Percentiles rank a stretch among this genome's conserved stretches.
phyloP scores from a whole-genome alignment of 768 basidiomycete species.

The Lactifluus pinguis region DNA sequence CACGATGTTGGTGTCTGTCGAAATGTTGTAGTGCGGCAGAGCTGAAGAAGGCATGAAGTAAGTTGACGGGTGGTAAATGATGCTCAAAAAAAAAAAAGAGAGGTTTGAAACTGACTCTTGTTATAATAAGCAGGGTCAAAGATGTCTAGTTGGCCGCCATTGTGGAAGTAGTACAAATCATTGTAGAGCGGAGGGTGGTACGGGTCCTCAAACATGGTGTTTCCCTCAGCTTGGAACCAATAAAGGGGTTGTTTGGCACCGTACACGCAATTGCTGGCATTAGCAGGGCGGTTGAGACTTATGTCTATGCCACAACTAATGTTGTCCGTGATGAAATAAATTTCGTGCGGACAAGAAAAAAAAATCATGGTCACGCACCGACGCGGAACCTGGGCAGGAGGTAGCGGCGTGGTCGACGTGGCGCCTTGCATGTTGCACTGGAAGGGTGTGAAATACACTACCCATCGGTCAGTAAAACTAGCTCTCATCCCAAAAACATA shows the following conservation, averaged over 20 bases:
- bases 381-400: conserved; percentile 26
- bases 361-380: conserved; percentile 18
- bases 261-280: conserved; percentile 31
- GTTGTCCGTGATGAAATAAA: neutral
- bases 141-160: conserved; percentile 39
- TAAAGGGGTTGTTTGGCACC: conserved; percentile 34
- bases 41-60: no score
- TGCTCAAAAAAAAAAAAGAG: no score
- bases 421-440: conserved; percentile 31
- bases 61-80: no score
- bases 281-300: conserved; percentile 14
- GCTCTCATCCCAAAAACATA: no score
- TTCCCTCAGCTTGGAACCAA: conserved; percentile 32
- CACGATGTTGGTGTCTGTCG: no score
- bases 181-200: conserved; percentile 30
- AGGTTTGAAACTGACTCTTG: neutral
- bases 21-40: no score
- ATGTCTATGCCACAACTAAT: conserved; percentile 30
- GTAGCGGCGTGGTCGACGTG: conserved; percentile 25
- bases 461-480: neutral
- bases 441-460: conserved; percentile 35
- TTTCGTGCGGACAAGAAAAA: neutral
- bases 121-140: conserved; percentile 20
- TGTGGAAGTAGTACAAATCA: conserved; percentile 30
- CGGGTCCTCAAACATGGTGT: conserved; percentile 31